Percentiles rank a stretch among this genome's conserved stretches.
phyloP scores from a whole-genome alignment of 2,329 filamentous ascomycete genomes.

The Hypomyces perniciosus region DNA sequence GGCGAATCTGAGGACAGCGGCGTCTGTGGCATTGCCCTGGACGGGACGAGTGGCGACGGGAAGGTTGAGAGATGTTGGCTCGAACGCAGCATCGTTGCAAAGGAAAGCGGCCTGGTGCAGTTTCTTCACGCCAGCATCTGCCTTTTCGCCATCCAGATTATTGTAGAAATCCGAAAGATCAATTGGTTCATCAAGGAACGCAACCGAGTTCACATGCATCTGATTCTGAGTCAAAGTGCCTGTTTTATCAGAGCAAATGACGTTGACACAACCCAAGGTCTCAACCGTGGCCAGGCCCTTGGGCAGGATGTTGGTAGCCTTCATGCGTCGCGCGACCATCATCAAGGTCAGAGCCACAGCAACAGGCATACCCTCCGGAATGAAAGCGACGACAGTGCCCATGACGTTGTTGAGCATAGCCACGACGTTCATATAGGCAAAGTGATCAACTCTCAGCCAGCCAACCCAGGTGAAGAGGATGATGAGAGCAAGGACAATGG shows the following conservation, averaged over 20 bases:
- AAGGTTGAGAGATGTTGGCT: conserved; percentile 30
- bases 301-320: conserved; percentile 35
- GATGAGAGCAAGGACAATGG: conserved; percentile 30
- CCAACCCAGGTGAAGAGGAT: conserved; percentile 42
- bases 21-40: conserved; percentile 39
- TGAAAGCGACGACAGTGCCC: conserved; percentile 36
- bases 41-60: conserved; percentile 30
- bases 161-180: conserved; percentile 22
- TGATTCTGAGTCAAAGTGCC: conserved; percentile 39
- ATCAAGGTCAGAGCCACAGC: conserved; percentile 35
- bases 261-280: conserved; percentile 38
- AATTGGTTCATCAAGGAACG: conserved; percentile 30
- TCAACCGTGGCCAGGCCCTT: conserved; percentile 38
- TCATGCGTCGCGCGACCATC: conserved; percentile 39
- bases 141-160: conserved; percentile 13
- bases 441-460: conserved; percentile 34
- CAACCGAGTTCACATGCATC: conserved; percentile 36
- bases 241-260: conserved; percentile 39
- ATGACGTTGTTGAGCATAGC: conserved; percentile 41
- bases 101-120: conserved; percentile 28
- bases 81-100: conserved; percentile 40
- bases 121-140: conserved; percentile 14
- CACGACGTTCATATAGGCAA: conserved; percentile 34
- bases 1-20: conserved; percentile 35
- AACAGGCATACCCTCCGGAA: conserved; percentile 36